A percentile compares a stretch with the other conserved stretches of the same genome.
Evolutionary conservation across 2,329 filamentous ascomycete species (phyloP).

Genomic region (Pyrenochaeta sp.): DNA sequence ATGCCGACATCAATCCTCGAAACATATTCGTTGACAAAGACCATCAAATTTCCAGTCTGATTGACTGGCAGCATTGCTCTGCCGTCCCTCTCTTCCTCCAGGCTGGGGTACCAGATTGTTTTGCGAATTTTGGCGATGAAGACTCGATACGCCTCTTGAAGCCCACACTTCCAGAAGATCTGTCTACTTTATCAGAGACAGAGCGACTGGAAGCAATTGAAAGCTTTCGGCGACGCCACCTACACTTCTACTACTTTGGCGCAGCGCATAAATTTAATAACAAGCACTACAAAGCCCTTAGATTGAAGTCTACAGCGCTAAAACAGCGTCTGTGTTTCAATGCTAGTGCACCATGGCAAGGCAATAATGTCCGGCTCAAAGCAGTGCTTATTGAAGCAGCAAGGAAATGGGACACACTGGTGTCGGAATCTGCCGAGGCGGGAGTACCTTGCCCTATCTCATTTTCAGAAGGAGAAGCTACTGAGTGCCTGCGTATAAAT

Average conservation of each 20-base stretch:
- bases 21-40: conserved; percentile 46
- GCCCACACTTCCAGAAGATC: conserved; percentile 25
- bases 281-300: conserved; percentile 34
- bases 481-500: too few species aligned
- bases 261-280: conserved; percentile 33
- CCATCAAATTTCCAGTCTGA: conserved; percentile 46
- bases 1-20: conserved; percentile 46
- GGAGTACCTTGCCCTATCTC: too few species aligned
- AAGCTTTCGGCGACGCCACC: conserved; percentile 33
- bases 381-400: too few species aligned
- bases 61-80: conserved; percentile 54
- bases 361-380: too few species aligned
- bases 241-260: conserved; percentile 44
- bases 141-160: conserved; percentile 27
- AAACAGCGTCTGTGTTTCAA: conserved; percentile 30
- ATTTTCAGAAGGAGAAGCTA: too few species aligned
- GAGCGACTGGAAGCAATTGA: conserved; percentile 28
- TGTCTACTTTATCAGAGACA: conserved; percentile 21
- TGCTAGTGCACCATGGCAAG: conserved; percentile 39
- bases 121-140: conserved; percentile 52
- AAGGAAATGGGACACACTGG: too few species aligned
- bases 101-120: conserved; percentile 49
- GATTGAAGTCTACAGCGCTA: conserved; percentile 25
- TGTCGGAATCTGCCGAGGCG: too few species aligned
- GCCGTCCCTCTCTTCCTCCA: conserved; percentile 50